These are phyloP conservation scores for Choanephora cucurbitarum DNA, from an alignment of 371 early-diverging fungal genomes.

Conservation along the genomic window DNA sequence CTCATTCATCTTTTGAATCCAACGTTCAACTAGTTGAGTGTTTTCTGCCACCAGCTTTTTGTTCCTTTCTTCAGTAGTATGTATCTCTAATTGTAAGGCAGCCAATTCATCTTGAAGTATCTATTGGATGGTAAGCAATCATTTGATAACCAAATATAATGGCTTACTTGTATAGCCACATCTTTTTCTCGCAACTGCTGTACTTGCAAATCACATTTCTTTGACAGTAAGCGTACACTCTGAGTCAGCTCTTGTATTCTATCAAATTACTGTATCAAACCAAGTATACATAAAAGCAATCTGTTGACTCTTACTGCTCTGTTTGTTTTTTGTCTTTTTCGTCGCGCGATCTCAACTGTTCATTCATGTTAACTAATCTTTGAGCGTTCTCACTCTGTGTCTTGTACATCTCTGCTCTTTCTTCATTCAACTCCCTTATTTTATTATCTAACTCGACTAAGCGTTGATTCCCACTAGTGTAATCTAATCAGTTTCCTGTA, in stretches of 20 bases:
- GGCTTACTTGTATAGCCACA: conserved; percentile 72
- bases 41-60: conserved; percentile 82
- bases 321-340: conserved; percentile 62
- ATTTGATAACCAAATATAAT: too few species aligned
- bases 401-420: conserved; percentile 88
- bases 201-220: conserved; percentile 54
- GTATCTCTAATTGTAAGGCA: conserved; percentile 88
- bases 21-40: conserved; percentile 81
- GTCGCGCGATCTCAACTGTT: conserved; percentile 69
- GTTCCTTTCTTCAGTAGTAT: conserved; percentile 80
- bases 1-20: conserved; percentile 91
- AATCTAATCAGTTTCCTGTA: not conserved
- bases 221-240: conserved; percentile 34
- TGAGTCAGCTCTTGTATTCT: conserved; percentile 56
- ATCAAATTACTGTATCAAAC: conserved; percentile 5
- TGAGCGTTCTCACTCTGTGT: conserved; percentile 92
- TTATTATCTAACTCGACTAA: conserved; percentile 78
- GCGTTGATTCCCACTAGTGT: conserved; percentile 20
- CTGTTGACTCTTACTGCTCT: conserved; percentile 62
- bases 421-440: conserved; percentile 77
- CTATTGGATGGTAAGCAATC: too few species aligned
- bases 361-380: conserved; percentile 82
- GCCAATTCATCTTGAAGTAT: conserved; percentile 89
- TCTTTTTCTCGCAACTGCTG: conserved; percentile 85
- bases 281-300: not conserved